Evolutionary conservation across 768 basidiomycete species (phyloP).

Genomic region (Scleroderma bovista): DNA sequence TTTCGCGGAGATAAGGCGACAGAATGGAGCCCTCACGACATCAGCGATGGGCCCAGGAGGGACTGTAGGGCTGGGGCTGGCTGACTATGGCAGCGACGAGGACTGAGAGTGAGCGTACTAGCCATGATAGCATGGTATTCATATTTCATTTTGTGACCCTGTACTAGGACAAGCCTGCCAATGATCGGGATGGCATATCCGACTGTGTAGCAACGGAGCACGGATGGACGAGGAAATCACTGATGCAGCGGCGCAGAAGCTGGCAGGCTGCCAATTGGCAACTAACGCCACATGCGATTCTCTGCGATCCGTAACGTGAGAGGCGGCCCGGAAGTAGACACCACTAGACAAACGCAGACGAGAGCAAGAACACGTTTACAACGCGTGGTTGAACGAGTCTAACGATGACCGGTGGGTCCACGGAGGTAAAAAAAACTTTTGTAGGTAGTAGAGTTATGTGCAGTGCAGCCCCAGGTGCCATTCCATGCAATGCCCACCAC

Average conservation of each 20-base stretch:
- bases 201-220: too few species aligned
- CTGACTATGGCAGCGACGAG: conserved; percentile 77
- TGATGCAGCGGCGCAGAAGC: conserved; percentile 22
- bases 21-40: conserved; percentile 37
- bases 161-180: neutral
- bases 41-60: conserved; percentile 21
- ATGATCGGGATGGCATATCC: too few species aligned
- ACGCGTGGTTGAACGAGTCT: too few species aligned
- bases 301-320: conserved; percentile 8
- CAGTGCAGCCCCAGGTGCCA: too few species aligned
- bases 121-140: neutral
- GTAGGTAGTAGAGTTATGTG: too few species aligned
- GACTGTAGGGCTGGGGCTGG: conserved; percentile 53
- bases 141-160: conserved; percentile 4
- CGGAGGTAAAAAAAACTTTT: too few species aligned
- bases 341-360: too few species aligned
- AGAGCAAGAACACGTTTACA: too few species aligned
- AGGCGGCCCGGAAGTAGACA: too few species aligned
- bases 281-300: conserved; percentile 12
- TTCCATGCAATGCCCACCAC: neutral
- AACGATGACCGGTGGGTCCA: too few species aligned
- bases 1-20: conserved; percentile 81
- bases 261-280: conserved; percentile 16
- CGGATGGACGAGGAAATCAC: too few species aligned
- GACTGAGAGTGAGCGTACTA: conserved; percentile 24